Base-by-base conservation (phyloP, 2,329 filamentous ascomycete genomes). In the Albophoma yamanashiensis region DNA sequence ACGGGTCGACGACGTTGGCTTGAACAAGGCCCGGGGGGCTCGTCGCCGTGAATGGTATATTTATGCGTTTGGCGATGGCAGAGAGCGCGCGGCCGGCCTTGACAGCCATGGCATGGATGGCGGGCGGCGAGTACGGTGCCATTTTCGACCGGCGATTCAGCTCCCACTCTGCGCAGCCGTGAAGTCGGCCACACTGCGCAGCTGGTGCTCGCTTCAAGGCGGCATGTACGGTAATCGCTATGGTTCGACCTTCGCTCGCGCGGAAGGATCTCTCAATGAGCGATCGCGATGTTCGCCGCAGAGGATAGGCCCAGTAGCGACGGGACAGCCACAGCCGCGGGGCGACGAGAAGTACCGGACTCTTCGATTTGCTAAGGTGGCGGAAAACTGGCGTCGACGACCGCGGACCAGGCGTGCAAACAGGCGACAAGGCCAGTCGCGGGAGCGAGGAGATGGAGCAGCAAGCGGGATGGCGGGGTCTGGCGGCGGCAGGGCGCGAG, bases 1-100 rank as follows among this genome's bases (percentile, higher is more conserved):
- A 97, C 31, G 92, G 91, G 71, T 97, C 92, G 60, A 87, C 76
- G 1, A 80, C 83, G 63, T 85, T 73, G 25, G 85, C 85, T 71
- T 87, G 82, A 52, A 87, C 74, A 39, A 87, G 75, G 17, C 85
- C 85, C 0, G 84, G 77, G 1, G 84, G 83, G 62, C 83, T 87
- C 38, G 79, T 81, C 2, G 83, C 71, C 25, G 81, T 85, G 58
- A 85, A 74, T 2, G 84, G 83, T 62, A 88, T 86, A 56, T 78
- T 68, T 68, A 88, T 85, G 62, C 84, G 81, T 67, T 80, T 83
- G 57, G 73, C 70, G 39, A 85, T 72, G 15, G 73, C 67, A 11
- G 70, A 71, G 34, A 79, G 60, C 20, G 70, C 68, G 43, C 63
- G 67, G 40, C 74, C 66, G 42, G 74, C 73, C 52, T 69, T 71